Percentiles rank a stretch among this genome's conserved stretches.
Evolutionary conservation across 2,329 filamentous ascomycete genomes (phyloP).

Genomic region (Diplodia scrobiculata): DNA sequence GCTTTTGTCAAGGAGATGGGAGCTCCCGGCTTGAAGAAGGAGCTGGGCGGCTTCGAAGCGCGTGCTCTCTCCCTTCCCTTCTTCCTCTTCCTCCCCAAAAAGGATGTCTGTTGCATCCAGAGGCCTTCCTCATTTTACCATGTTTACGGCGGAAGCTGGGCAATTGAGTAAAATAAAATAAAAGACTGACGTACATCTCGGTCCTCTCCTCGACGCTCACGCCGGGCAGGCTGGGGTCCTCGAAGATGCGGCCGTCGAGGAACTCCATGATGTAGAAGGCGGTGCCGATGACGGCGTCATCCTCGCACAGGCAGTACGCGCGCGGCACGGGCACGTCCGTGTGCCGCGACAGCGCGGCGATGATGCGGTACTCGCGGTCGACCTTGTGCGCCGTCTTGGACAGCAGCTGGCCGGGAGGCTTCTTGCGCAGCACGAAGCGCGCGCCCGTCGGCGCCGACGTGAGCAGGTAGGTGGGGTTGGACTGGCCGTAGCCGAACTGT

Average conservation of each 20-base stretch:
- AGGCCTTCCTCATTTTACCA: not conserved
- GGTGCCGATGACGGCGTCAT: slow-evolving; percentile 76
- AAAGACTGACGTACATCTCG: slow-evolving; percentile 60
- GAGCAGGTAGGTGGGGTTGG: slow-evolving; percentile 94
- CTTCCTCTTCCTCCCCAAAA: too few relatives aligned
- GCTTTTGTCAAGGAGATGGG: not conserved
- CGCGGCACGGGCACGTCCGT: slow-evolving; percentile 86
- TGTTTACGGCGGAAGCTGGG: not conserved
- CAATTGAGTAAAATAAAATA: not conserved
- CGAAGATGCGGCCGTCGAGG: slow-evolving; percentile 88
- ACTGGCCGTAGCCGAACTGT: slow-evolving; percentile 95
- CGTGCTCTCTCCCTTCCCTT: too few relatives aligned
- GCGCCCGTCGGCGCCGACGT: slow-evolving; percentile 65
- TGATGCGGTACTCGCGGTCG: slow-evolving; percentile 90
- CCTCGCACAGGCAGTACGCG: slow-evolving; percentile 83
- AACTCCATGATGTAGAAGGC: slow-evolving; percentile 98
- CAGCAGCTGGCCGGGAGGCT: slow-evolving; percentile 90
- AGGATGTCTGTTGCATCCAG: too few relatives aligned
- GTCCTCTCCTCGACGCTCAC: slow-evolving; percentile 68
- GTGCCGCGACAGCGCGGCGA: slow-evolving; percentile 70
- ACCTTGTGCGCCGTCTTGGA: slow-evolving; percentile 95
- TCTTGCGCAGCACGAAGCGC: slow-evolving; percentile 92
- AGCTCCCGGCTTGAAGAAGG: too few relatives aligned
- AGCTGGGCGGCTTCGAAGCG: not conserved
- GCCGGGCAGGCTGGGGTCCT: slow-evolving; percentile 79